Conservation (phyloP, 129 eudicot genomes). For the Escallonia herrerae region DNA sequence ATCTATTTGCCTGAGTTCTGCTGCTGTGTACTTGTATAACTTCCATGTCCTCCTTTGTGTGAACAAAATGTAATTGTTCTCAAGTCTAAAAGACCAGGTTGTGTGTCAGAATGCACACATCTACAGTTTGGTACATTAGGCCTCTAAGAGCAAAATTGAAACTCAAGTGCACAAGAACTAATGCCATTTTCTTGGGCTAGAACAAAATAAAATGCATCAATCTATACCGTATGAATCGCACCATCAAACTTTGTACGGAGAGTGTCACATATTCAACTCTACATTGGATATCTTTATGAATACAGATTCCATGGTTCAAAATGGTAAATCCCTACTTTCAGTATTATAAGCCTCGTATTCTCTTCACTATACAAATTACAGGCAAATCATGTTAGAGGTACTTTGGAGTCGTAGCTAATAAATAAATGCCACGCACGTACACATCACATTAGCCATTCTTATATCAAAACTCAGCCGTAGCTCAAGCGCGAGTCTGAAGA, state of each 20-base stretch:
- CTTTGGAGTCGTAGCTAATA: conserved; percentile 25
- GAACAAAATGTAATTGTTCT: not conserved
- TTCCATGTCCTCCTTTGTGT: not conserved
- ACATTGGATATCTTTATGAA: conserved; percentile 6
- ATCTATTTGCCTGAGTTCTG: not conserved
- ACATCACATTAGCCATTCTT: conserved; percentile 2
- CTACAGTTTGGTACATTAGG: not conserved
- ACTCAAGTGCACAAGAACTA: too few species aligned
- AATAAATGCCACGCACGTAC: conserved; percentile 18
- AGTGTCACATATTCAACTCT: not conserved
- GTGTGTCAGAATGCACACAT: not conserved
- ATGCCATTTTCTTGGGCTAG: too few species aligned
- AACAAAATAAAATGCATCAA: too few species aligned
- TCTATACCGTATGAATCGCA: too few species aligned
- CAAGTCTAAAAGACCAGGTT: not conserved
- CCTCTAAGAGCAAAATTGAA: not conserved
- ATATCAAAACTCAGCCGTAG: conserved; percentile 40
- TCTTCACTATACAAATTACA: conserved; percentile 41
- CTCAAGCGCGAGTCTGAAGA: conserved; percentile 63
- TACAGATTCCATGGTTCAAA: conserved; percentile 21
- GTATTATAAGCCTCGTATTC: conserved; percentile 16
- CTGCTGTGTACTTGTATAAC: not conserved
- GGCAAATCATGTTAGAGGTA: conserved; percentile 30
- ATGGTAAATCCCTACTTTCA: conserved; percentile 10
- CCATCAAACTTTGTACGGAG: too few species aligned